phyloP scores from a whole-genome alignment of 2,329 filamentous ascomycete species.

The Drechslerella stenobrocha region DNA sequence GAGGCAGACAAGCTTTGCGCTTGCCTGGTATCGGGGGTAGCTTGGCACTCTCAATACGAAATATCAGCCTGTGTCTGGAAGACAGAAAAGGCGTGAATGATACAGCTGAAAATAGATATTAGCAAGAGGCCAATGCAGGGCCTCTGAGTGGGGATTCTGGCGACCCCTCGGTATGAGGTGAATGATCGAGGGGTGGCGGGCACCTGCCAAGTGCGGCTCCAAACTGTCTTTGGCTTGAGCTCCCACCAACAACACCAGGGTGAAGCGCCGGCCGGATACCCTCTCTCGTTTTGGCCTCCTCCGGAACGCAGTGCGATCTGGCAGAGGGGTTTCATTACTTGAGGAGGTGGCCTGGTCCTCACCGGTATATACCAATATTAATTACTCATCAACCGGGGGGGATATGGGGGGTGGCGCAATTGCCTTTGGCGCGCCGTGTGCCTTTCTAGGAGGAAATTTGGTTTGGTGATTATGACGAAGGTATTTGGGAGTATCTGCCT shows the following conservation, averaged over 20 bases:
- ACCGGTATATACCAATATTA: not conserved
- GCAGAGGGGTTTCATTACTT: not conserved
- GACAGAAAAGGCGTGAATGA: not conserved
- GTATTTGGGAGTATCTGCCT: no score
- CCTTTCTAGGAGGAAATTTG: not conserved
- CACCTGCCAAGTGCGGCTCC: slow-evolving; percentile 4
- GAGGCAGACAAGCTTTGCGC: slow-evolving; percentile 34
- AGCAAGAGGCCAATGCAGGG: no score
- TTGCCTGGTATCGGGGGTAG: slow-evolving; percentile 1
- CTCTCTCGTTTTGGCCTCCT: not conserved
- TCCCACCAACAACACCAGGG: not conserved
- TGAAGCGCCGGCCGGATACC: not conserved
- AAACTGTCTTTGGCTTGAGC: not conserved
- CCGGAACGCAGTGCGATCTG: not conserved
- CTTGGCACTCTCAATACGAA: slow-evolving; percentile 32
- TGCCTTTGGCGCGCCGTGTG: not conserved
- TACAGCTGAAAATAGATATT: no score
- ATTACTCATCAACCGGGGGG: not conserved
- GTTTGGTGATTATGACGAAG: no score
- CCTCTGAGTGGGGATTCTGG: no score
- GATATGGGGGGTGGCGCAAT: not conserved
- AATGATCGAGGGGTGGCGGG: not conserved
- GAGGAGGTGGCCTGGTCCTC: not conserved
- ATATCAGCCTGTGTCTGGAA: slow-evolving; percentile 11
- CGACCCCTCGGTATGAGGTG: no score